A percentile compares a stretch with the other conserved stretches of the same genome.
Conservation (phyloP, 352 stramenopile genomes). For the Globisporangium perplexum region DNA sequence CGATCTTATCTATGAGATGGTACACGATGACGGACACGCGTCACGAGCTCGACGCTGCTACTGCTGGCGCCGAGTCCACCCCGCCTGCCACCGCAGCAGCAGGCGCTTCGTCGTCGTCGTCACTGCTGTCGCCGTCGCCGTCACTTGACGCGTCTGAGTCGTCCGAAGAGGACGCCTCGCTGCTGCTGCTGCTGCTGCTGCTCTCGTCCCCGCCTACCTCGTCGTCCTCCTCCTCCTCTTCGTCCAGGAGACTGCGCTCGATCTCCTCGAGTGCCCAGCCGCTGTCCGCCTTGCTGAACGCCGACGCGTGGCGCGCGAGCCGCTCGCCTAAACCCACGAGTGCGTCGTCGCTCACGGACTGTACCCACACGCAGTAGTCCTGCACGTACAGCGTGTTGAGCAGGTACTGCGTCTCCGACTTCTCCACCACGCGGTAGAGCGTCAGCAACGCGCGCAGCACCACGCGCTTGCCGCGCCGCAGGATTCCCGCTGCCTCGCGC, state of each 20-base stretch:
- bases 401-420: constrained; percentile 95
- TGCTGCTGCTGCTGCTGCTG: constrained; percentile 13
- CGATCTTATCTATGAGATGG: too few relatives aligned
- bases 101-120: neutral
- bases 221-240: constrained; percentile 15
- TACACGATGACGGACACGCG: too few relatives aligned
- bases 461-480: constrained; percentile 83
- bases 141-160: constrained; percentile 20
- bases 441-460: constrained; percentile 89
- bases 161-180: constrained; percentile 21
- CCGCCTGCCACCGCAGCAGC: neutral
- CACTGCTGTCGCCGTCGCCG: constrained; percentile 10
- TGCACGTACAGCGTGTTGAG: constrained; percentile 95
- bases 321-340: constrained; percentile 32
- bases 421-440: constrained; percentile 90
- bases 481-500: constrained; percentile 77
- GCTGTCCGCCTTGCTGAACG: constrained; percentile 60
- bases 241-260: constrained; percentile 48
- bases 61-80: too few relatives aligned
- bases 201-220: constrained; percentile 3
- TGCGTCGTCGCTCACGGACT: constrained; percentile 49
- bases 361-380: constrained; percentile 90
- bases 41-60: too few relatives aligned
- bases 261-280: constrained; percentile 77
- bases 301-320: constrained; percentile 19